These are phyloP conservation scores for Neckera pumila DNA, from an alignment of 225 moss, liverwort and hornwort species.

Conservation along the genomic window DNA sequence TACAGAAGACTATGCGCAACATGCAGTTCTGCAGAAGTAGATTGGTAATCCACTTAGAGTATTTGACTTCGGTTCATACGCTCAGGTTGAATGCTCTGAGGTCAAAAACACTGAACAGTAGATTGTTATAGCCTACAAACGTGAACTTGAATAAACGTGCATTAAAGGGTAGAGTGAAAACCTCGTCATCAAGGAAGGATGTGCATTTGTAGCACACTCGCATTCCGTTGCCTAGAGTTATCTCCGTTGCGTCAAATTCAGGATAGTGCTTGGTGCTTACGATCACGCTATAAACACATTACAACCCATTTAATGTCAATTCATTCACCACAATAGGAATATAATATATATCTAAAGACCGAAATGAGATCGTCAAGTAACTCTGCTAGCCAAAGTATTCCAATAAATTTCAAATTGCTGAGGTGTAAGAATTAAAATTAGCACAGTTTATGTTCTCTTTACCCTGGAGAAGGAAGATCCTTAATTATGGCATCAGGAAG, in stretches of 20 bases:
- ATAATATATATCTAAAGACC: neutral
- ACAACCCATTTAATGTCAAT: neutral
- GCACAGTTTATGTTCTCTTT: neutral
- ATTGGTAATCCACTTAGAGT: neutral
- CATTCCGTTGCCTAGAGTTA: conserved; percentile 62
- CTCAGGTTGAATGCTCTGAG: neutral
- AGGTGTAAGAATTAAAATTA: neutral
- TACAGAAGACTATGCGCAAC: neutral
- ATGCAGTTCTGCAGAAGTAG: neutral
- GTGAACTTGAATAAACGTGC: neutral
- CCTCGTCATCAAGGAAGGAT: conserved; percentile 61
- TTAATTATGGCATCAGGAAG: conserved; percentile 61
- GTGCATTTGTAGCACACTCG: conserved; percentile 75
- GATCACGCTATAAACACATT: conserved; percentile 26
- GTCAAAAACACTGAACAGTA: neutral
- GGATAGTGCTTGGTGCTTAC: conserved; percentile 19
- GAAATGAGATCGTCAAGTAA: neutral
- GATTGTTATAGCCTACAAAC: neutral
- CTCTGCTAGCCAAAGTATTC: neutral
- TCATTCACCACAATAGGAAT: neutral
- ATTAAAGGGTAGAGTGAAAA: neutral
- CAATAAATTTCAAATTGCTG: neutral
- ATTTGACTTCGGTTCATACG: neutral
- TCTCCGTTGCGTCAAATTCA: conserved; percentile 57
- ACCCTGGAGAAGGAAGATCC: conserved; percentile 52